Percentiles rank a stretch among this genome's conserved stretches.
These are phyloP conservation scores for Chaetomium strumarium DNA, from an alignment of 2,329 filamentous ascomycete species.

Conservation along the genomic window DNA sequence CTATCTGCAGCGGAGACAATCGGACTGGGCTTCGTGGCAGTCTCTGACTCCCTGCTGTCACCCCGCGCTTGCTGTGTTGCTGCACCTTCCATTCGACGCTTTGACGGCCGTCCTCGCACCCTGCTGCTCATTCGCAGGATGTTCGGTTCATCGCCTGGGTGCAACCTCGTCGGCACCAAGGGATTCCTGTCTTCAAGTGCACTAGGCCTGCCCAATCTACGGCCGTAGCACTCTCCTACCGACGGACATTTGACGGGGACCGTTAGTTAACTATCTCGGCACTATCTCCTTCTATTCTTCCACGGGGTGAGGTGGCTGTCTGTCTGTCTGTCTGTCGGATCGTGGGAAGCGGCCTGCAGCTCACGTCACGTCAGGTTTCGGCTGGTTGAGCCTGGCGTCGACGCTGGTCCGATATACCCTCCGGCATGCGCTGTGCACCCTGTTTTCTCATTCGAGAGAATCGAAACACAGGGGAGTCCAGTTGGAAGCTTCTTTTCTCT, in stretches of 20 bases:
- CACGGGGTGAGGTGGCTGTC: no score
- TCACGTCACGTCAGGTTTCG: not conserved
- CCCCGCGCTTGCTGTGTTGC: constrained; percentile 15
- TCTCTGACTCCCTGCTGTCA: constrained; percentile 24
- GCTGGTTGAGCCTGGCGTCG: not conserved
- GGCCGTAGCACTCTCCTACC: not conserved
- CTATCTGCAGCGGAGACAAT: constrained; percentile 12
- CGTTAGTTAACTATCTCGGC: not conserved
- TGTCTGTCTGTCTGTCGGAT: no score
- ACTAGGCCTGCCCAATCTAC: constrained; percentile 14
- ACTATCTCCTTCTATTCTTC: not conserved
- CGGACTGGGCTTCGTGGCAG: constrained; percentile 29
- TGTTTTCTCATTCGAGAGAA: no score
- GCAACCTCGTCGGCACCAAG: not conserved
- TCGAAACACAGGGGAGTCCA: no score
- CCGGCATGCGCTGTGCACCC: no score
- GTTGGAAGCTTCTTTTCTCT: no score
- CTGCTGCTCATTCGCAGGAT: constrained; percentile 8
- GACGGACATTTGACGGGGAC: not conserved
- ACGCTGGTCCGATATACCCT: not conserved
- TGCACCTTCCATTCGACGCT: constrained; percentile 18
- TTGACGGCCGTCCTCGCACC: not conserved
- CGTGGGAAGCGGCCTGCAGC: not conserved
- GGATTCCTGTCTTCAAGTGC: not conserved
- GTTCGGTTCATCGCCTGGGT: not conserved